phyloP scores from a whole-genome alignment of 352 stramenopile species.

The Phytopythium boreale region DNA sequence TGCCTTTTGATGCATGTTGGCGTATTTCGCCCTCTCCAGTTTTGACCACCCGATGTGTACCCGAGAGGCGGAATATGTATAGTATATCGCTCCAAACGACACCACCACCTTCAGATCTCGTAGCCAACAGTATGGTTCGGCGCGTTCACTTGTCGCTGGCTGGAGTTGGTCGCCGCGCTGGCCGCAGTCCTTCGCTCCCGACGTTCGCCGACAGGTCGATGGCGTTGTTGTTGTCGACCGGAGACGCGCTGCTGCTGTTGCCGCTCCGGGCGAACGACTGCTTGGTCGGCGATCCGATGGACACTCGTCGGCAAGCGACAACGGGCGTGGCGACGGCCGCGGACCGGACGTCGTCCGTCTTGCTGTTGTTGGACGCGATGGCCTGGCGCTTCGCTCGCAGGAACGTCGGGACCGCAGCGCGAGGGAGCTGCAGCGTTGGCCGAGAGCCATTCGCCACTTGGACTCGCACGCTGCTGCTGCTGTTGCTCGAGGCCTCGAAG shows the following conservation, averaged over 20 bases:
- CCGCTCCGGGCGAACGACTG: conserved; percentile 11
- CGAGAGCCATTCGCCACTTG: conserved; percentile 3
- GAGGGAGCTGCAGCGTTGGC: conserved; percentile 35
- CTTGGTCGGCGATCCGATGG: conserved; percentile 19
- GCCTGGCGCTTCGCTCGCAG: conserved; percentile 46
- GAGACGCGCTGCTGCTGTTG: conserved; percentile 8
- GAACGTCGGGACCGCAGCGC: conserved; percentile 52
- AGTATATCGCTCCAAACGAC: not conserved
- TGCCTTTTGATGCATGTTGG: not conserved
- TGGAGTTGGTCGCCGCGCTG: not conserved
- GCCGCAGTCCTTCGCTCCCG: not conserved
- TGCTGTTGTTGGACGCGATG: conserved; percentile 24
- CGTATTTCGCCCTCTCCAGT: conserved; percentile 4
- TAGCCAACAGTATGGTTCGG: too few species aligned
- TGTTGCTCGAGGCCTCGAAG: conserved; percentile 13
- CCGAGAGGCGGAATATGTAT: conserved; percentile 6
- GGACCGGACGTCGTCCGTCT: conserved; percentile 51
- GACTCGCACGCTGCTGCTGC: conserved; percentile 6
- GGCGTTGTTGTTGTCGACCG: not conserved
- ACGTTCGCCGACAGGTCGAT: conserved; percentile 7
- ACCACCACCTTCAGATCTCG: not conserved
- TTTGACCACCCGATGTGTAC: not conserved
- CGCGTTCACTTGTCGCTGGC: not conserved
- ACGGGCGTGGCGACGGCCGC: conserved; percentile 19
- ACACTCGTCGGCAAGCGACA: conserved; percentile 12